Evolutionary conservation across 345 rosid genomes (phyloP).

Genomic region (Corymbia maculata): DNA sequence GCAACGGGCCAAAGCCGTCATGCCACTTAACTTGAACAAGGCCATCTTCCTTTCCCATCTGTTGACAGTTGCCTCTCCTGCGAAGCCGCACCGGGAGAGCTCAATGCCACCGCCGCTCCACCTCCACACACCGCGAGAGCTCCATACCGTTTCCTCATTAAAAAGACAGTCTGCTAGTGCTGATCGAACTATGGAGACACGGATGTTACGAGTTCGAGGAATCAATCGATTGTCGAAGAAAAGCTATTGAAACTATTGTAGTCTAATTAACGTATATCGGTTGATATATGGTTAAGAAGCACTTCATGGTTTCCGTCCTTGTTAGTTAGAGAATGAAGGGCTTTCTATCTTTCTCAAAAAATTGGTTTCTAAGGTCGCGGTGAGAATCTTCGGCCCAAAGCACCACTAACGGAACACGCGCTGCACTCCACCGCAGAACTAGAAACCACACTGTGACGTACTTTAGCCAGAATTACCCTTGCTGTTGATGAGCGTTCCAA

Average conservation of each 20-base stretch:
- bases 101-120: too few species aligned
- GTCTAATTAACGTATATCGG: not conserved
- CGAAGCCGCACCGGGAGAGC: too few species aligned
- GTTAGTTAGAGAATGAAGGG: not conserved
- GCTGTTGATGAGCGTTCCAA: not conserved
- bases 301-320: not conserved
- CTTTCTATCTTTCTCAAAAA: not conserved
- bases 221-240: not conserved
- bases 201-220: not conserved
- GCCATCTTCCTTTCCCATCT: too few species aligned
- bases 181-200: not conserved
- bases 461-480: not conserved
- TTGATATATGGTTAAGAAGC: not conserved
- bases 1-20: too few species aligned
- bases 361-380: not conserved
- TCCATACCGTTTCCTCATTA: not conserved
- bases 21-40: too few species aligned
- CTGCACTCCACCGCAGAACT: too few species aligned
- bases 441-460: not conserved
- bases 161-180: not conserved
- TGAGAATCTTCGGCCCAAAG: not conserved
- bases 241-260: not conserved
- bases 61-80: too few species aligned
- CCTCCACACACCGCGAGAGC: too few species aligned
- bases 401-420: not conserved